Evolutionary conservation across 345 rosid genomes (phyloP).

Genomic region (Eucalyptus cloeziana): DNA sequence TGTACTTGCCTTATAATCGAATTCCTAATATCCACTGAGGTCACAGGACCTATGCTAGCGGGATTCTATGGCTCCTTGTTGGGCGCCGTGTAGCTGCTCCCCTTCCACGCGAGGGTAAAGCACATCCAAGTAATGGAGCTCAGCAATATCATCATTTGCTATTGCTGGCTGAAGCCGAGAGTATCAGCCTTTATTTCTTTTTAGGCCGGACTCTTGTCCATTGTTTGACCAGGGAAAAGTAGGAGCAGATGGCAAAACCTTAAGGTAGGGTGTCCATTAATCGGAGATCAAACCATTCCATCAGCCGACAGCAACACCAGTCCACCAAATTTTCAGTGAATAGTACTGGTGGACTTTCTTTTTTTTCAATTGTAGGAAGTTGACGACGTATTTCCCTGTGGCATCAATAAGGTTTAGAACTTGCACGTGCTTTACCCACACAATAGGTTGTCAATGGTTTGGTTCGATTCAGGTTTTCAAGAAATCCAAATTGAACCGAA

Average conservation of each 20-base stretch:
- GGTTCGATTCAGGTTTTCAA: rapidly evolving
- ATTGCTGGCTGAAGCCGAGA: background rate
- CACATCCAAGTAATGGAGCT: background rate
- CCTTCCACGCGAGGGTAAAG: background rate
- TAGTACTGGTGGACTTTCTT: too few relatives aligned
- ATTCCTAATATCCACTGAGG: background rate
- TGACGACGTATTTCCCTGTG: too few relatives aligned
- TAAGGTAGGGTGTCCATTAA: background rate
- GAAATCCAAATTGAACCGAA: too few relatives aligned
- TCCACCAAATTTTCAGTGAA: background rate
- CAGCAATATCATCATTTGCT: background rate
- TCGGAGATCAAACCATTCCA: background rate
- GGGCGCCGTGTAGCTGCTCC: background rate
- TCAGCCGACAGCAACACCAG: background rate
- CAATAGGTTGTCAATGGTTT: rapidly evolving
- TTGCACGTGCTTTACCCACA: too few relatives aligned
- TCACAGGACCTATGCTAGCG: background rate
- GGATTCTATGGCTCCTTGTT: background rate
- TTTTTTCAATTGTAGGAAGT: too few relatives aligned
- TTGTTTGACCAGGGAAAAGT: background rate
- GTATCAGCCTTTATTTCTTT: background rate
- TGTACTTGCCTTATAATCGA: background rate
- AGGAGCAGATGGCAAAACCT: background rate
- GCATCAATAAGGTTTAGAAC: too few relatives aligned
- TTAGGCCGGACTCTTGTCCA: background rate